A percentile compares a stretch with the other conserved stretches of the same genome.
Conservation (phyloP, 305 asterid species). For the Nicotiana rustica region DNA sequence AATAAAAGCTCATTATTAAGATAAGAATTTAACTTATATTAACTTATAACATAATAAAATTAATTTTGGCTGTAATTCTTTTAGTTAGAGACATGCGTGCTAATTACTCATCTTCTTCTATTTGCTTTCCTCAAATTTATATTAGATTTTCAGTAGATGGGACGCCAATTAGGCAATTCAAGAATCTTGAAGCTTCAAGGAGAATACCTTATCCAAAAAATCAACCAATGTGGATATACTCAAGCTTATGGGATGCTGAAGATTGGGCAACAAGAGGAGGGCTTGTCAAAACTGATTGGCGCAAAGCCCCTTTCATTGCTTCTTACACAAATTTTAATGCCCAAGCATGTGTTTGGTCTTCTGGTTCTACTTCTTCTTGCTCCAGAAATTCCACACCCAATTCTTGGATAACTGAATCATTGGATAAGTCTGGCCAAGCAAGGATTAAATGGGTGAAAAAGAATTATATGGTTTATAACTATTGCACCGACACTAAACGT, state of each 20-base stretch:
- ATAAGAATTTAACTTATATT: neutral
- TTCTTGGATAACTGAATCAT: conserved; percentile 33
- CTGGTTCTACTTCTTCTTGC: conserved; percentile 4
- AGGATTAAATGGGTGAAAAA: conserved; percentile 35
- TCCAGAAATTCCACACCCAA: conserved; percentile 23
- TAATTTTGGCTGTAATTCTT: too few relatives aligned
- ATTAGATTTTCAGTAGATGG: conserved; percentile 30
- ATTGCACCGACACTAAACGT: conserved; percentile 35
- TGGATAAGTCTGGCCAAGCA: conserved; percentile 21
- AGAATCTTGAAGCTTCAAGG: neutral
- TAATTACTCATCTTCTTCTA: neutral
- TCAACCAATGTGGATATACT: conserved; percentile 35
- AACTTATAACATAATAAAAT: too few relatives aligned
- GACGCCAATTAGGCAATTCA: conserved; percentile 30
- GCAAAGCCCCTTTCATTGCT: conserved; percentile 36
- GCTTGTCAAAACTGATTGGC: conserved; percentile 37
- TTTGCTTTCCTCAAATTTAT: neutral
- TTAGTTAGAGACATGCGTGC: neutral
- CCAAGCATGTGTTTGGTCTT: conserved; percentile 29
- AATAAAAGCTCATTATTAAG: neutral
- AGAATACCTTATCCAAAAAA: conserved; percentile 22
- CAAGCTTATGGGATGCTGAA: conserved; percentile 31
- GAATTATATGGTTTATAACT: conserved; percentile 35
- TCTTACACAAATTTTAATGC: conserved; percentile 36
- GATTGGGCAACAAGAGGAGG: conserved; percentile 40